A percentile compares a stretch with the other conserved stretches of the same genome.
Conservation (phyloP, 2,329 filamentous ascomycete genomes). For the Emergomyces pasteurianus region DNA sequence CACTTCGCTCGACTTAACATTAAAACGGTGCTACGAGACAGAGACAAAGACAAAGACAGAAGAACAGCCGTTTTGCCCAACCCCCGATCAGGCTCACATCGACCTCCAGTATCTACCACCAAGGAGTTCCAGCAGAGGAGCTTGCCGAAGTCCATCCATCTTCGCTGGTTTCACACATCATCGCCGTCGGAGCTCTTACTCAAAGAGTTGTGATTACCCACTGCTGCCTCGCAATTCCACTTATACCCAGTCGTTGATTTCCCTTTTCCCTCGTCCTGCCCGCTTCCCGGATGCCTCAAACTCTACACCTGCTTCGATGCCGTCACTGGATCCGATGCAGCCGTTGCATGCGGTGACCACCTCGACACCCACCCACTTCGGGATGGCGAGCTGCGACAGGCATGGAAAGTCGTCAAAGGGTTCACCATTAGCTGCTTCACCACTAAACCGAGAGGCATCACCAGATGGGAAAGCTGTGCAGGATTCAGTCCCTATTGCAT, state of each 20-base stretch:
- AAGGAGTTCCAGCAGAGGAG: slow-evolving; percentile 13
- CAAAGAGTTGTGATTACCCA: not conserved
- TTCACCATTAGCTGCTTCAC: not conserved
- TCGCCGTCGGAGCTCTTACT: not conserved
- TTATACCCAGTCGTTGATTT: not conserved
- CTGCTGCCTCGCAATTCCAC: not conserved
- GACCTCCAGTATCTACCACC: slow-evolving; percentile 10
- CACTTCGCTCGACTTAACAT: not conserved
- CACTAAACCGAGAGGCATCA: not conserved
- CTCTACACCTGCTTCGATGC: not conserved
- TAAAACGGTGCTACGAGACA: not conserved
- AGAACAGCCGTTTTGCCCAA: not conserved
- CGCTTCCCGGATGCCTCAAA: not conserved
- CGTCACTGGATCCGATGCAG: not conserved
- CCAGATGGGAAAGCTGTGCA: not conserved
- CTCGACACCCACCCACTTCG: not conserved
- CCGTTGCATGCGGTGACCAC: not conserved
- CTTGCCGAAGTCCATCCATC: slow-evolving; percentile 4
- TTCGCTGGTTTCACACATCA: slow-evolving; percentile 1
- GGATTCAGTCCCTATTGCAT: not conserved
- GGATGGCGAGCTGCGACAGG: not conserved
- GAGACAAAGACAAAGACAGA: not conserved
- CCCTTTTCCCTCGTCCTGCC: not conserved
- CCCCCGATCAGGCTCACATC: slow-evolving; percentile 6
- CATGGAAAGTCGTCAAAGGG: not conserved